Percentiles rank a stretch among this genome's conserved stretches.
These are phyloP conservation scores for Rosa lucieae DNA, from an alignment of 306 rosid species.

Conservation along the genomic window DNA sequence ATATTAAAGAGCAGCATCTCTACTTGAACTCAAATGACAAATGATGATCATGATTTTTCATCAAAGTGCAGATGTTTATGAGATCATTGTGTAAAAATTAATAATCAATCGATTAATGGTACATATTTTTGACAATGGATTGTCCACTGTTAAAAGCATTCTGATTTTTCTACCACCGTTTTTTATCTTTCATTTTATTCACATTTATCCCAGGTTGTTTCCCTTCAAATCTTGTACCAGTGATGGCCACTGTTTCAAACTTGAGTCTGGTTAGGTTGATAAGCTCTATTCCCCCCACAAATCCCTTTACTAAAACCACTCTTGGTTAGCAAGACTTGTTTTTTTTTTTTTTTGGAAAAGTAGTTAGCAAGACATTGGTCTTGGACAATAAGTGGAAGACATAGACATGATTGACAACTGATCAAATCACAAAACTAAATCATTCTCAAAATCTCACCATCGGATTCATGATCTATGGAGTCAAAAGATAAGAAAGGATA, in stretches of 20 bases:
- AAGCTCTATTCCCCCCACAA: not conserved
- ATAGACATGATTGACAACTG: not conserved
- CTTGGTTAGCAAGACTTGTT: not conserved
- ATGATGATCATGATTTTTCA: conserved; percentile 13
- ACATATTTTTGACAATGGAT: not conserved
- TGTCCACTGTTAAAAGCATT: not conserved
- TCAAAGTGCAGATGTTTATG: not conserved
- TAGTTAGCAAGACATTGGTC: not conserved
- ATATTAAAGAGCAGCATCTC: conserved; percentile 50
- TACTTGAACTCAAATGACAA: conserved; percentile 43
- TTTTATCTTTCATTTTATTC: not conserved
- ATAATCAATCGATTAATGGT: not conserved
- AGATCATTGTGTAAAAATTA: not conserved
- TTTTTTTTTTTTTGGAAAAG: too few species aligned
- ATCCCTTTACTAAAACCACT: not conserved
- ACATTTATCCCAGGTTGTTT: not conserved
- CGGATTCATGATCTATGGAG: not conserved
- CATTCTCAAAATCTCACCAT: not conserved
- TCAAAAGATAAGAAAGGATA: not conserved
- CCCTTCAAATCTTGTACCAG: not conserved
- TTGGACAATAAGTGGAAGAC: not conserved
- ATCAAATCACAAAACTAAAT: not conserved
- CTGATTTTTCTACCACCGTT: not conserved
- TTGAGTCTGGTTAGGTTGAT: not conserved
- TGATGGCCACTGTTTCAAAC: not conserved